phyloP scores from a whole-genome alignment of 2,329 filamentous ascomycete genomes.

The Bisporella sp. region DNA sequence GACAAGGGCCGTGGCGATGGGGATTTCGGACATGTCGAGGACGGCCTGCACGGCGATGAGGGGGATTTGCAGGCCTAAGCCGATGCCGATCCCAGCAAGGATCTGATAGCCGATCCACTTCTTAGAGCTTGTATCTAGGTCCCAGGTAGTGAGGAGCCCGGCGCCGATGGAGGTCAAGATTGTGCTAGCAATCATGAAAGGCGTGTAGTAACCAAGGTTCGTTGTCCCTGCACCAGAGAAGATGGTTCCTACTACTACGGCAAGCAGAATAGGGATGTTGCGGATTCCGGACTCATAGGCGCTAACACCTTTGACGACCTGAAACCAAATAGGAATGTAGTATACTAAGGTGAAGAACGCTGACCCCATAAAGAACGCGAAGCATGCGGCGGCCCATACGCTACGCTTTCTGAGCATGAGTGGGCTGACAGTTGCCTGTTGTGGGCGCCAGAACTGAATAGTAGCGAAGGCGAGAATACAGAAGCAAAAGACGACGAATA shows the following conservation, averaged over 20 bases:
- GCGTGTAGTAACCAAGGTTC: slow-evolving; percentile 27
- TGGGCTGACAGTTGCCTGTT: slow-evolving; percentile 41
- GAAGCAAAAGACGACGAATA: slow-evolving; percentile 22
- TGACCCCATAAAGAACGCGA: slow-evolving; percentile 20
- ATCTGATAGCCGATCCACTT: slow-evolving; percentile 41
- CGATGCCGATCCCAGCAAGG: slow-evolving; percentile 19
- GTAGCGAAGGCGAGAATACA: slow-evolving; percentile 22
- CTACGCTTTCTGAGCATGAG: slow-evolving; percentile 30
- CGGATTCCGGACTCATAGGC: slow-evolving; percentile 17
- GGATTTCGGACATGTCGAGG: slow-evolving; percentile 30
- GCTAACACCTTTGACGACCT: slow-evolving; percentile 13
- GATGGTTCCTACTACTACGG: slow-evolving; percentile 25
- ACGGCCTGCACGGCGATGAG: slow-evolving; percentile 23
- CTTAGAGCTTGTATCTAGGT: slow-evolving; percentile 28
- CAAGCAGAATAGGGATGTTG: slow-evolving; percentile 17
- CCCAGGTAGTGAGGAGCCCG: slow-evolving; percentile 29
- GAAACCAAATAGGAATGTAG: slow-evolving; percentile 23
- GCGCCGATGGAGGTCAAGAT: slow-evolving; percentile 12
- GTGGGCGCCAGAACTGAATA: slow-evolving; percentile 33
- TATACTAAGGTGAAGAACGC: slow-evolving; percentile 28
- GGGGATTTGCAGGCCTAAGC: slow-evolving; percentile 23
- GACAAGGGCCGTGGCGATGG: slow-evolving; percentile 35
- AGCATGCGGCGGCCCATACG: slow-evolving; percentile 22
- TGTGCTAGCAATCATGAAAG: slow-evolving; percentile 15
- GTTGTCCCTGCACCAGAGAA: slow-evolving; percentile 24